Evolutionary conservation across 192 early-diverging fungal genomes (phyloP).

Genomic region (Coemansia sp.): DNA sequence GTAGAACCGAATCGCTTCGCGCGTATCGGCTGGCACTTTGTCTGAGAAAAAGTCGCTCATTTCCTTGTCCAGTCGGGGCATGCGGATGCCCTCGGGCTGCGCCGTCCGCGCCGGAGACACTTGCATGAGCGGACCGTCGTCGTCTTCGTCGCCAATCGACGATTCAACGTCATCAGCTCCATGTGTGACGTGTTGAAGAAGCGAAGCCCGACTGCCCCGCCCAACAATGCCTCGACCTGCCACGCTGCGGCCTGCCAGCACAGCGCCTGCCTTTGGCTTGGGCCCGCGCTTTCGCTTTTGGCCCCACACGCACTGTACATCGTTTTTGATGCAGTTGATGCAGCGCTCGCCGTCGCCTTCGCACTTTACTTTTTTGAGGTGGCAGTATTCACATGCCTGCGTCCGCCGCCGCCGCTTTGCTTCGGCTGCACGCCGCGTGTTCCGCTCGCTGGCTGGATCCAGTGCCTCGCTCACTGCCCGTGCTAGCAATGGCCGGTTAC

Average conservation of each 20-base stretch:
- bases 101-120: background rate
- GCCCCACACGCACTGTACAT: conserved; percentile 50
- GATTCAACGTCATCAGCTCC: conserved; percentile 9
- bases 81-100: conserved; percentile 25
- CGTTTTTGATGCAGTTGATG: conserved; percentile 52
- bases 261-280: conserved; percentile 34
- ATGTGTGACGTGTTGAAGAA: background rate
- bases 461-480: conserved; percentile 9
- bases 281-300: conserved; percentile 53
- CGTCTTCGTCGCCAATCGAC: background rate
- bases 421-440: conserved; percentile 1
- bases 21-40: conserved; percentile 29
- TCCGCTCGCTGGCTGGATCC: conserved; percentile 3
- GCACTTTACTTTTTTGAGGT: conserved; percentile 54
- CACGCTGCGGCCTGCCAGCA: conserved; percentile 1
- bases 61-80: conserved; percentile 34
- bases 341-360: conserved; percentile 47
- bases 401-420: conserved; percentile 43
- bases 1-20: conserved; percentile 51
- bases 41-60: conserved; percentile 41
- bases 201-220: too few species aligned
- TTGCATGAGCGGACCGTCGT: background rate
- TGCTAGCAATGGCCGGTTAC: conserved; percentile 9
- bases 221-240: background rate
- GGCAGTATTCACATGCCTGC: conserved; percentile 56